Evolutionary conservation across 352 stramenopile genomes (phyloP), one percentile per base, ranked within the genome.

Genomic region (Globisporangium nodosum): DNA sequence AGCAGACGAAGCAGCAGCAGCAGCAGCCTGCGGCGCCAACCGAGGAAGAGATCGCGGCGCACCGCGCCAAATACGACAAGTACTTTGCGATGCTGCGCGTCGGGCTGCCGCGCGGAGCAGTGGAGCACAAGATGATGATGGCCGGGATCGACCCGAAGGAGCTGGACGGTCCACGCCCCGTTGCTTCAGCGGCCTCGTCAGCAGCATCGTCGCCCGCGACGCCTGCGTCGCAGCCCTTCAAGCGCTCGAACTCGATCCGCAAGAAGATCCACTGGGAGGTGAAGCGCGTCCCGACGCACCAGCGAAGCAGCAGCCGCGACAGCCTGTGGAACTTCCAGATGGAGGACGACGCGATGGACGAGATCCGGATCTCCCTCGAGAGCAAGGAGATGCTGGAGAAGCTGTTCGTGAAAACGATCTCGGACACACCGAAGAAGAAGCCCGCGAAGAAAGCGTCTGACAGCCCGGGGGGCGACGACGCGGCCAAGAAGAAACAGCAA

Each of bases 221-320:
- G 40, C 60, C 24, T 16, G 31, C 63, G 7, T 39, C 66, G 1
- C 70, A 70, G 62, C 60, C 66, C 33, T 57, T 83, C 37, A 90
- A 88, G 57, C 74, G 77, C 5, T 65, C 82, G 24, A 76, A 86
- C 51, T 87, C 74, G n/a, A 88, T 94, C 47, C 82, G 85, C 21
- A 94, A 94, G 66, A 92, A 92, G 52, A 66, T 94, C 11, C 85
- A 94, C 57, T 94, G 85, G 85, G 81, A 92, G 49, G 76, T 87
- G 16, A 76, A 73, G 16, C 68, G 81, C 31, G 53, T 68, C 5
- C 57, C 71, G 8, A 43, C 39, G 40, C 56, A 60, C 37, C 15
- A 48, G 35, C 37, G 51, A 4, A 51, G 68, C 24, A 56, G 65
- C 1, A 71, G 66, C 9, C 79, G 81, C 30, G 81, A 92, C 13